Evolutionary conservation across 805 yeast genomes (phyloP), one percentile per base, ranked within the genome.

Genomic region (Cyberlindnera euphorbiae): DNA sequence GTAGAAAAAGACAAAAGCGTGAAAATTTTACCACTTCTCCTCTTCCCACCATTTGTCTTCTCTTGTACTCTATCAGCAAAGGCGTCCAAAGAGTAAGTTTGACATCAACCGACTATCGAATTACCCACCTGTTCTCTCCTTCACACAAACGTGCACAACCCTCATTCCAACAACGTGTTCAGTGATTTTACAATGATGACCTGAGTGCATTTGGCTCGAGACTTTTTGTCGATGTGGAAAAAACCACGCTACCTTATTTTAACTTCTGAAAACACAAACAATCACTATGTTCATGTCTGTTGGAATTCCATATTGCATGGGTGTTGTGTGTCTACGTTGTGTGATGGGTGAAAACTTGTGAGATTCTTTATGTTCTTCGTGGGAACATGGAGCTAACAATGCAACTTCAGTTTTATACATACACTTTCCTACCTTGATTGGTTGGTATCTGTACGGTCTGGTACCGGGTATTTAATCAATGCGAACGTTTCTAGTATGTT

Each of bases 131-230:
- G n/a, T n/a, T n/a, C n/a, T n/a, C n/a, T n/a, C n/a, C n/a, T n/a
- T n/a, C n/a, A n/a, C n/a, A n/a, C n/a, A n/a, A n/a, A n/a, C n/a
- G n/a, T n/a, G n/a, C n/a, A n/a, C n/a, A n/a, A n/a, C n/a, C n/a
- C n/a, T n/a, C n/a, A n/a, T n/a, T n/a, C n/a, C n/a, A n/a, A 19
- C 22, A 19, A 7, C 14, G 8, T 11, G 26, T 6, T 8, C 26
- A 24, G 14, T 24, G 19, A 13, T 30, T 12, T 23, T 30, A 19
- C 30, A 39, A 43, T 45, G 52, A 50, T 49, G 53, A 49, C 50
- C 38, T 43, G 96, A 88, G 95, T 86, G 96, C 96, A 88, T 88
- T 88, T 88, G 96, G 96, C 96, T 88, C 96, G 95, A 87, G 96
- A 83, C 83, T 60, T 72, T 69, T 63, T 71, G 88, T 83, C 88